Conservation (phyloP, 108 stramenopile species). For the Aurantiochytrium sp. region DNA sequence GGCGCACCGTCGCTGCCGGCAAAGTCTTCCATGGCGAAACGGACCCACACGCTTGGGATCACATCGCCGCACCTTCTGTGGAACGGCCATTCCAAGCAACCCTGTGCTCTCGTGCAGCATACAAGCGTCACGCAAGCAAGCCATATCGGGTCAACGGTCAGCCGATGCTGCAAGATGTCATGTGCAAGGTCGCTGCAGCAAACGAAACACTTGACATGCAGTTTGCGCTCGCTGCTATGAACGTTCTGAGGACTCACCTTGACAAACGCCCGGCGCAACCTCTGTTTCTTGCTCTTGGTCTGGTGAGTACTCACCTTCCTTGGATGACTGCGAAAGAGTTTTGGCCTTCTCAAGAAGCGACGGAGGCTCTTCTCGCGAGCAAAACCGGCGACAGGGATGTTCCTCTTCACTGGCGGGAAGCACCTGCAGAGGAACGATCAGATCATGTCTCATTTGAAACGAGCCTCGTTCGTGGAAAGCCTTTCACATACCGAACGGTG, state of each 20-base stretch:
- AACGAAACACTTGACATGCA: neutral
- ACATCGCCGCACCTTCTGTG: neutral
- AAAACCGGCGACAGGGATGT: neutral
- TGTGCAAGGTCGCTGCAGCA: neutral
- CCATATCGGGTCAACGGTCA: neutral
- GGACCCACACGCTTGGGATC: neutral
- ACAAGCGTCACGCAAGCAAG: neutral
- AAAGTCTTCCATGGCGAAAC: slow-evolving; percentile 12
- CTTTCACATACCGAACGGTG: neutral
- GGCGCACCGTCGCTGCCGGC: neutral
- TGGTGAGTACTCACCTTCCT: neutral
- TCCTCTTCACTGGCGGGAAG: neutral
- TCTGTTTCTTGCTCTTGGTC: neutral
- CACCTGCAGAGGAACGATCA: neutral
- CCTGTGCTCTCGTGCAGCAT: neutral
- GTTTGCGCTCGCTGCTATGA: neutral
- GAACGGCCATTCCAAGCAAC: neutral
- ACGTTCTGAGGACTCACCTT: neutral
- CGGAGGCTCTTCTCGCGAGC: too few species aligned
- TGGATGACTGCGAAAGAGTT: neutral
- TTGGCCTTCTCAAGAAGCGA: neutral
- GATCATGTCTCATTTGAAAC: neutral
- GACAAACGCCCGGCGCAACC: too few species aligned
- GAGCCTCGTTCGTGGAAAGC: neutral
- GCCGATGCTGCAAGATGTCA: neutral